Percentiles rank a stretch among this genome's conserved stretches.
These are phyloP conservation scores for Serpula lacrymans DNA, from an alignment of 768 basidiomycete genomes.

Conservation along the genomic window DNA sequence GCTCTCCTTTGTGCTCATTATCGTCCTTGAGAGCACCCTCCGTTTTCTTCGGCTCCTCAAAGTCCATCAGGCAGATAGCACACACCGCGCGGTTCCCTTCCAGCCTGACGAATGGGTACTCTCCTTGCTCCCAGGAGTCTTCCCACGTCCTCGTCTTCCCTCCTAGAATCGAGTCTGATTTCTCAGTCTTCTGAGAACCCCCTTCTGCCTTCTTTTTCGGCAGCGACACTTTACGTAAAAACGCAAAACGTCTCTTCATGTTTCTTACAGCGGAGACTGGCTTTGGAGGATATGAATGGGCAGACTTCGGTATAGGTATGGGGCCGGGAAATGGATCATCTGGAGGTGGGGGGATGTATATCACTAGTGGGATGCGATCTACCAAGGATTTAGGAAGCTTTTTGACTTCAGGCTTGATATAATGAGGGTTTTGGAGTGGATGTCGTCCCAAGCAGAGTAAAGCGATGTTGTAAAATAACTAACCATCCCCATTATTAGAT, in stretches of 20 bases:
- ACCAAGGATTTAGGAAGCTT: conserved; percentile 71
- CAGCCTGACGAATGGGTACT: conserved; percentile 78
- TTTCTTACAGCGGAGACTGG: conserved; percentile 16
- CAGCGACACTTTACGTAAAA: no score
- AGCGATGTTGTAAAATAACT: conserved; percentile 78
- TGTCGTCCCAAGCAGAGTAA: conserved; percentile 78
- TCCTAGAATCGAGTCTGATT: no score
- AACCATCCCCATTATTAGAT: neutral
- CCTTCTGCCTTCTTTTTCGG: conserved; percentile 15
- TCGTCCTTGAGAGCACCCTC: conserved; percentile 15
- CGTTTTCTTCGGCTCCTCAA: conserved; percentile 61
- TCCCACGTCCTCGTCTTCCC: conserved; percentile 57
- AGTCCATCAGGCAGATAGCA: conserved; percentile 83
- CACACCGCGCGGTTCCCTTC: conserved; percentile 83
- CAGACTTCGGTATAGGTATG: conserved; percentile 43
- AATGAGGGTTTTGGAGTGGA: conserved; percentile 68
- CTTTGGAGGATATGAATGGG: conserved; percentile 64
- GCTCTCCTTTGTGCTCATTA: conserved; percentile 26
- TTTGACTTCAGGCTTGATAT: conserved; percentile 75
- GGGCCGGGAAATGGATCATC: conserved; percentile 33
- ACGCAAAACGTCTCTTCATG: conserved; percentile 50
- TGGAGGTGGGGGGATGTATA: conserved; percentile 82
- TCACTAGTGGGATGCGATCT: conserved; percentile 77
- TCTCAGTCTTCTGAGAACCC: conserved; percentile 6
- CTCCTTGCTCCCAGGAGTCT: conserved; percentile 71